Conservation (phyloP, 371 early-diverging fungal genomes). For the Umbelopsis sp. region DNA sequence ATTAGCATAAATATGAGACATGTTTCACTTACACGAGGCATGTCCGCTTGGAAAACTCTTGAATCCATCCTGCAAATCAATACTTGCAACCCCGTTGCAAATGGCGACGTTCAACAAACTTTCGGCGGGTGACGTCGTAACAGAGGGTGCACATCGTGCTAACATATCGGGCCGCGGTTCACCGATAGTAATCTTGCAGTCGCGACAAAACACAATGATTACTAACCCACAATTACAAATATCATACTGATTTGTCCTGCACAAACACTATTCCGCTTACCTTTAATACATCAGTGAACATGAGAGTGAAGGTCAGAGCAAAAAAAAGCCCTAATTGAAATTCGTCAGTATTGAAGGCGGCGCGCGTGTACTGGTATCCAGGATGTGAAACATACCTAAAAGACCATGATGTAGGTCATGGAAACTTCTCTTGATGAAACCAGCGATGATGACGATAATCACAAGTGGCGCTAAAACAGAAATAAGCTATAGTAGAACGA, state of each 20-base stretch:
- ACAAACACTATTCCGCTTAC: neutral
- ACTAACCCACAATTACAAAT: too few relatives aligned
- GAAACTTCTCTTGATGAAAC: slow-evolving; percentile 50
- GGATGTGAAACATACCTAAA: slow-evolving; percentile 40
- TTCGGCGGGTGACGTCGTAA: slow-evolving; percentile 51
- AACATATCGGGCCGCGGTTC: slow-evolving; percentile 92
- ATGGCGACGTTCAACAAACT: slow-evolving; percentile 60
- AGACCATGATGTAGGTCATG: slow-evolving; percentile 71
- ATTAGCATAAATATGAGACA: neutral
- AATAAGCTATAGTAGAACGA: slow-evolving; percentile 27
- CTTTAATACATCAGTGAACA: slow-evolving; percentile 73
- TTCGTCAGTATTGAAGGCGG: too few relatives aligned
- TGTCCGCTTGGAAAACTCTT: slow-evolving; percentile 96
- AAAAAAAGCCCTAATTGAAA: slow-evolving; percentile 49
- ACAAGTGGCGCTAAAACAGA: slow-evolving; percentile 58
- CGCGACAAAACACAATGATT: neutral
- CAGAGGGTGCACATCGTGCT: slow-evolving; percentile 73
- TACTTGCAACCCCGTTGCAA: slow-evolving; percentile 56
- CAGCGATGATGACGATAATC: slow-evolving; percentile 49
- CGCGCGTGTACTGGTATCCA: too few relatives aligned
- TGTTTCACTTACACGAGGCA: slow-evolving; percentile 61
- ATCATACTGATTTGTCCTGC: too few relatives aligned
- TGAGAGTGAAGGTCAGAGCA: slow-evolving; percentile 63
- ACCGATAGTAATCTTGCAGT: slow-evolving; percentile 45
- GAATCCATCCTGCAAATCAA: slow-evolving; percentile 79